These are phyloP conservation scores for Arxiozyma telluris DNA, from an alignment of 1,139 yeast genomes.

Conservation along the genomic window DNA sequence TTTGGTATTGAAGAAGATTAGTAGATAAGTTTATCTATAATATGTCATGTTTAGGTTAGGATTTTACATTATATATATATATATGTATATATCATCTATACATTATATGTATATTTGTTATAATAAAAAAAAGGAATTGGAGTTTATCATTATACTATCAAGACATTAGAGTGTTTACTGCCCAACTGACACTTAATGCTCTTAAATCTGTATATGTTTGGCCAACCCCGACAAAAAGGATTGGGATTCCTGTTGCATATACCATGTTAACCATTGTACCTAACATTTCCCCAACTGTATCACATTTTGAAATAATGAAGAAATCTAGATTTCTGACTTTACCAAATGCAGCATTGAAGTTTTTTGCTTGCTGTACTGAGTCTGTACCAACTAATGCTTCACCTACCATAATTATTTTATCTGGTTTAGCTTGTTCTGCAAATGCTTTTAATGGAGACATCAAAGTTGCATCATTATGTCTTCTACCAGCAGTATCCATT, in stretches of 20 bases:
- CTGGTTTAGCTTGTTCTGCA: conserved; percentile 93
- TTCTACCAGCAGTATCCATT: conserved; percentile 95
- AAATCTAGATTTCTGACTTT: conserved; percentile 73
- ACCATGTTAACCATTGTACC: conserved; percentile 98
- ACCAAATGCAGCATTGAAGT: conserved; percentile 91
- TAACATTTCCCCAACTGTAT: conserved; percentile 92
- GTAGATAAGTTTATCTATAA: neutral
- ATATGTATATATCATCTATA: neutral
- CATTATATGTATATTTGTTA: neutral
- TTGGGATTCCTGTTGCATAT: conserved; percentile 91
- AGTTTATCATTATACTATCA: conserved; percentile 14
- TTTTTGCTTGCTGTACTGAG: conserved; percentile 89
- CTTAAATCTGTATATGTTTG: conserved; percentile 94
- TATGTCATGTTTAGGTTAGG: neutral
- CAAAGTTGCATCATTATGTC: conserved; percentile 88
- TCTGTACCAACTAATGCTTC: conserved; percentile 97
- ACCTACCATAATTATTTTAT: conserved; percentile 96
- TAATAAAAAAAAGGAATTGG: neutral
- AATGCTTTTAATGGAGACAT: conserved; percentile 95
- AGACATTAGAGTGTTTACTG: conserved; percentile 74
- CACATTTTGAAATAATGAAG: conserved; percentile 89
- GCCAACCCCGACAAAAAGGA: conserved; percentile 91
- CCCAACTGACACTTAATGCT: conserved; percentile 87
- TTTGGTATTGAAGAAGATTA: conserved; percentile 34
- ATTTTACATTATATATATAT: neutral